These are phyloP conservation scores for Eutrema heterophyllum DNA, from an alignment of 345 rosid species.

Conservation along the genomic window DNA sequence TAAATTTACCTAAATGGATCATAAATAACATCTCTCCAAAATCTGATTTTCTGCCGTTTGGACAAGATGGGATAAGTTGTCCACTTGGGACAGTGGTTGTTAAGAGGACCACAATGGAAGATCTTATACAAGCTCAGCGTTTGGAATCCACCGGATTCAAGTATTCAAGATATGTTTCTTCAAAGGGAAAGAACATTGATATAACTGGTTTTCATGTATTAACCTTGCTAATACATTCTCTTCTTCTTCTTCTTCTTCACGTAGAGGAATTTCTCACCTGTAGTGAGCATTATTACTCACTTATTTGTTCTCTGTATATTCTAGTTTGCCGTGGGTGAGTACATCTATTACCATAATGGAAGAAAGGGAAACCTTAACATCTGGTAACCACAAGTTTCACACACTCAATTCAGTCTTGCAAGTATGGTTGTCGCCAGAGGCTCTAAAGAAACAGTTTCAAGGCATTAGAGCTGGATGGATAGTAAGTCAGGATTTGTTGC, in stretches of 20 bases:
- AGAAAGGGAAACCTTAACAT: slow-evolving; percentile 7
- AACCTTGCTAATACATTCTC: neutral
- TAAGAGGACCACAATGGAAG: slow-evolving; percentile 7
- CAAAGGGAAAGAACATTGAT: neutral
- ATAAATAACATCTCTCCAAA: neutral
- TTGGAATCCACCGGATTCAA: slow-evolving; percentile 2
- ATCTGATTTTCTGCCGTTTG: neutral
- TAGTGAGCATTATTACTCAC: neutral
- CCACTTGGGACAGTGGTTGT: slow-evolving; percentile 19
- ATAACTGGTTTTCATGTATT: slow-evolving; percentile 18
- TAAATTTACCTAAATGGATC: neutral
- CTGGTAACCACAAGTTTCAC: slow-evolving; percentile 10
- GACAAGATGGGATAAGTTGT: slow-evolving; percentile 1
- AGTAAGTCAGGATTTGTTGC: slow-evolving; percentile 1
- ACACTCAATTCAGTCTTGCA: slow-evolving; percentile 8
- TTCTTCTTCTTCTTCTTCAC: neutral
- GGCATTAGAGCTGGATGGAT: slow-evolving; percentile 24
- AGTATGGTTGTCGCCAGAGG: neutral
- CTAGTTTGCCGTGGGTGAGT: neutral
- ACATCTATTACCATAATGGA: neutral
- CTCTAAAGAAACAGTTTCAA: neutral
- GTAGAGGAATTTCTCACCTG: neutral
- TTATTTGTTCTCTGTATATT: neutral
- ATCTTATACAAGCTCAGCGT: slow-evolving; percentile 3
- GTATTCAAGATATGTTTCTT: neutral